Evolutionary conservation across 2,329 filamentous ascomycete genomes (phyloP).

Genomic region (Madurella fahalii): DNA sequence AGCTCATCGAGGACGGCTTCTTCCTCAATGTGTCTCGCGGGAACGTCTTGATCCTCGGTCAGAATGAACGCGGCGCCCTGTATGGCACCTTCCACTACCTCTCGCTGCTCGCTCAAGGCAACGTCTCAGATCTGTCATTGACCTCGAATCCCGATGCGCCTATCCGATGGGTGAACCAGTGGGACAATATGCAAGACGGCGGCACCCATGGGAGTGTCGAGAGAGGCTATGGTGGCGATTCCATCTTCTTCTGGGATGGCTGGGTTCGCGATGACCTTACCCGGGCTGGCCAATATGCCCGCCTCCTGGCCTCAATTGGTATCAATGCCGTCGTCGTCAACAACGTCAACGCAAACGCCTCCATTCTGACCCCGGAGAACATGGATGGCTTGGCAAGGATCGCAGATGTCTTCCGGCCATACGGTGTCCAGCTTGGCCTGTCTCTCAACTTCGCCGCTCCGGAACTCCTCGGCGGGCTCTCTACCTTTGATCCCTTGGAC

Average conservation of each 20-base stretch:
- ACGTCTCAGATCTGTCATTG: constrained; percentile 45
- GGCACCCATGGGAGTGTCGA: constrained; percentile 57
- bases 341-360: constrained; percentile 67
- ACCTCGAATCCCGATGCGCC: constrained; percentile 55
- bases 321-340: constrained; percentile 66
- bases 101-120: constrained; percentile 58
- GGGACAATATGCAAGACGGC: constrained; percentile 57
- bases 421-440: constrained; percentile 61
- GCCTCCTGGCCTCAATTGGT: constrained; percentile 61
- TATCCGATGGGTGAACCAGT: constrained; percentile 68
- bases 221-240: constrained; percentile 62
- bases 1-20: constrained; percentile 56
- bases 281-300: constrained; percentile 58
- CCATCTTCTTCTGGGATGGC: constrained; percentile 63
- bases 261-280: constrained; percentile 54
- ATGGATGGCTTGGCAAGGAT: constrained; percentile 58
- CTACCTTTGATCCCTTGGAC: constrained; percentile 63
- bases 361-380: constrained; percentile 52
- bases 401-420: constrained; percentile 63
- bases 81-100: constrained; percentile 69
- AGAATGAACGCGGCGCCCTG: constrained; percentile 63
- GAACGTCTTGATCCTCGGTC: constrained; percentile 55
- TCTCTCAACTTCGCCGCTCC: constrained; percentile 68
- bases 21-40: constrained; percentile 49
- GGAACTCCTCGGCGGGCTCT: constrained; percentile 49